These are phyloP conservation scores for Alternaria sp. DNA, from an alignment of 2,329 filamentous ascomycete genomes.

Conservation along the genomic window DNA sequence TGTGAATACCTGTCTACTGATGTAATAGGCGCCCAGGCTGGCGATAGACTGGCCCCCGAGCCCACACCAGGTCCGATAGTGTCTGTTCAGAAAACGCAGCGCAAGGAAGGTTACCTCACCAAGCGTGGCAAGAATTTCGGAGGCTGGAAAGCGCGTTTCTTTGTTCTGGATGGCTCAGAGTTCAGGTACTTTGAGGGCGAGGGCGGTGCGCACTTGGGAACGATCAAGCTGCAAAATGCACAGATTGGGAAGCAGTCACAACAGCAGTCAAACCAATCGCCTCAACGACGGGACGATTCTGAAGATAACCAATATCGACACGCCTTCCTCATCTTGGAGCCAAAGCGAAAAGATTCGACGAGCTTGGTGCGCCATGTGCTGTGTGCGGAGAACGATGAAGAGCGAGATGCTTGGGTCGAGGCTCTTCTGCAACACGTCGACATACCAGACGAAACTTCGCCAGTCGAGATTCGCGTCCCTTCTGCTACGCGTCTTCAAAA, in stretches of 20 bases:
- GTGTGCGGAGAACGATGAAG: conserved; percentile 91
- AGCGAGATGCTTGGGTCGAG: conserved; percentile 94
- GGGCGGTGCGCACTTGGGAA: conserved; percentile 87
- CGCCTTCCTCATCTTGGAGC: conserved; percentile 92
- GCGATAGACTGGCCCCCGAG: conserved; percentile 64
- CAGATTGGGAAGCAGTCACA: conserved; percentile 94
- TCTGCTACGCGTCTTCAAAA: conserved; percentile 48
- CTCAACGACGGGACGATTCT: conserved; percentile 72
- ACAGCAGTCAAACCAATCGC: conserved; percentile 64
- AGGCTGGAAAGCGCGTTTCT: conserved; percentile 90
- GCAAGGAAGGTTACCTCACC: conserved; percentile 89
- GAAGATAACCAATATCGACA: conserved; percentile 94
- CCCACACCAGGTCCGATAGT: conserved; percentile 52
- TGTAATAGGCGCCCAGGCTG: conserved; percentile 64
- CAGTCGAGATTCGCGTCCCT: conserved; percentile 54
- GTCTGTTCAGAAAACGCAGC: conserved; percentile 59
- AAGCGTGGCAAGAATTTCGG: conserved; percentile 99
- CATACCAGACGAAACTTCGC: conserved; percentile 59
- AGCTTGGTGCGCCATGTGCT: conserved; percentile 91
- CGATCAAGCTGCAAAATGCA: conserved; percentile 87
- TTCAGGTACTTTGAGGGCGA: conserved; percentile 92
- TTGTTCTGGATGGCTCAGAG: conserved; percentile 71
- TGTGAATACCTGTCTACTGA: conserved; percentile 84
- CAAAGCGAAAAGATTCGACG: conserved; percentile 92
- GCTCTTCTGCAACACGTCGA: conserved; percentile 89